Base-by-base conservation (phyloP, 495 filamentous ascomycete species). In the Daldinia concentrica region DNA sequence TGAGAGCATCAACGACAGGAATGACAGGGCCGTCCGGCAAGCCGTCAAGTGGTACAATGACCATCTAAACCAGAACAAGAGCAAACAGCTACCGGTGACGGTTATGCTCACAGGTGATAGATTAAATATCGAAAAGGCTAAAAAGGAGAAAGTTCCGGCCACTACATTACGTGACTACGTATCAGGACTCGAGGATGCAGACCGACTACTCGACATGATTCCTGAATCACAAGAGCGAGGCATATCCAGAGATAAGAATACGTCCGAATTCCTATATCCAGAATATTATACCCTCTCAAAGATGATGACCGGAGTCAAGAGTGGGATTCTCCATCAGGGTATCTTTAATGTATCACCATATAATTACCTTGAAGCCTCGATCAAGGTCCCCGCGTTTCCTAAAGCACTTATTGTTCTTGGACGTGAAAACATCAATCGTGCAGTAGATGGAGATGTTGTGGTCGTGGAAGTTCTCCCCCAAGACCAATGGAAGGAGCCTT, bases 281-380 rank as follows among this genome's bases (percentile, higher is more conserved):
- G 89, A 94, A 73, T 93, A 98, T 74, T 92, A 88, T 50, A 90
- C 90, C 5, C 83, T 94, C 80, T 97, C 96, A n/a, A 97, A 93
- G 81, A 91, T 98, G 86, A 93, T 93, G 85, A 99, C 95, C 27
- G 94, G 93, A 0, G 82, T 97, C 58, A 93, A 93, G 78, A 89
- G 88, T 19, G 93, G 93, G 11, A 90, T 90, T 24, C 80, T 99
- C 48, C 95, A 98, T 78, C 94, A 98, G 79, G 95, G 95, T 41
- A 89, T 91, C 15, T 99, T 96, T 82, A 97, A 95, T 74, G 92
- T 98, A 26, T 98, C 95, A 9, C 92, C 93, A 7, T 99, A 98
- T 83, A 98, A 99, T 79, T 98, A 97, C 75, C 83, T 98, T 30
- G 96, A 98, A 78, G 96, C 93, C 8, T 92, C 92, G 11, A 90